Evolutionary conservation across 495 filamentous ascomycete species (phyloP), one percentile per base, ranked within the genome.

Genomic region (Hyaloscypha hepaticicola): DNA sequence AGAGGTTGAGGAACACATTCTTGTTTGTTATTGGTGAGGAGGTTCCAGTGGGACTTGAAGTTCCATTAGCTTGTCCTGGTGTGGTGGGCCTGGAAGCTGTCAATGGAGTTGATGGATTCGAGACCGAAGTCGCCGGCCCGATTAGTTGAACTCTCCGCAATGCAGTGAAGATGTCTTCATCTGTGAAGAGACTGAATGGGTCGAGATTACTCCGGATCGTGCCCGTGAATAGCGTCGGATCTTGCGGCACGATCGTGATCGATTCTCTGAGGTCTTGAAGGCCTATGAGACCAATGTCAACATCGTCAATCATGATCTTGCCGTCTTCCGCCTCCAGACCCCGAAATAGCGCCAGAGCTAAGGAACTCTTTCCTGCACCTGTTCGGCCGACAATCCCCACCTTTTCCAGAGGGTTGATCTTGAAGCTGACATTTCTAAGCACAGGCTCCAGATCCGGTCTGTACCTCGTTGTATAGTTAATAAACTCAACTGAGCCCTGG

Each of bases 211-310:
- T 93, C 48, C 96, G 86, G 69, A 99, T 91, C 0, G 95, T 99
- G 60, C 96, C 96, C 4, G 90, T 95, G 76, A 99, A 99, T 1
- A 99, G 83, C 0, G 96, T 99, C 3, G 96, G 96, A 70, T 99
- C 96, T 79, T 99, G 96, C 28, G 96, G 96, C 25, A 99, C 96
- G 72, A 99, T 98, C 2, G 96, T 97, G 72, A 99, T 96, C 8
- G 89, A 85, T 77, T 97, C 90, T 50, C 96, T 87, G 64, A 99
- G 82, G 77, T 98, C 94, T 57, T 89, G 89, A 27, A 98, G 83
- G 7, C 96, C 96, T 68, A 98, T 97, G 55, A 79, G 77, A 50
- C 91, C 87, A 71, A 97, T 92, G 72, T 98, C 92, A 26, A 99
- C 79, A 55, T 85, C 90, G 69, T 99, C 96, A 59, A 99, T 91